phyloP scores from a whole-genome alignment of 805 yeast genomes.

The Starmera dryadoides region DNA sequence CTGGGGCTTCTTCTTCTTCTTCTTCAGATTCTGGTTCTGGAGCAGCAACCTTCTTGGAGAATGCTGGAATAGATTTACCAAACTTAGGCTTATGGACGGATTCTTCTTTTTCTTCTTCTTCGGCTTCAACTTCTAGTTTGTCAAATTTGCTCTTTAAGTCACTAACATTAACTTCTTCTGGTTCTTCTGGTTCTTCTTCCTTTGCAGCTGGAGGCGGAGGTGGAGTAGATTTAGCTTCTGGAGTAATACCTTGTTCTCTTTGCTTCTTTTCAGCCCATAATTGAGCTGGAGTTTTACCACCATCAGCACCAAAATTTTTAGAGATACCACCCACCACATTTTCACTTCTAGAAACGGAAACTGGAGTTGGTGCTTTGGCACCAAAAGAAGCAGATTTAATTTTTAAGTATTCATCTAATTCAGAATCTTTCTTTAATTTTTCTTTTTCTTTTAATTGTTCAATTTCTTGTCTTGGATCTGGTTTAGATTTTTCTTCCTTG shows the following conservation, averaged over 20 bases:
- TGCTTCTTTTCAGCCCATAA: constrained; percentile 87
- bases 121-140: constrained; percentile 17
- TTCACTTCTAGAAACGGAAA: constrained; percentile 16
- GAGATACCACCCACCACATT: constrained; percentile 53
- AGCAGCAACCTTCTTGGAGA: constrained; percentile 16
- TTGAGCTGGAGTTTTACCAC: constrained; percentile 91
- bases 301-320: constrained; percentile 52
- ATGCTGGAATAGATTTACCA: constrained; percentile 6
- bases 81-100: constrained; percentile 3
- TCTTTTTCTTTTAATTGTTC: constrained; percentile 27
- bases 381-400: constrained; percentile 24
- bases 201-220: constrained; percentile 13
- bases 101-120: constrained; percentile 19
- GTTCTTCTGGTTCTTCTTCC: constrained; percentile 24
- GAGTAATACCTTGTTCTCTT: constrained; percentile 21
- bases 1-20: constrained; percentile 18
- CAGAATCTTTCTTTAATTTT: constrained; percentile 26
- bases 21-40: constrained; percentile 20
- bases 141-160: constrained; percentile 32
- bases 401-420: constrained; percentile 25
- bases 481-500: constrained; percentile 33
- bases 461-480: constrained; percentile 36
- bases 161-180: constrained; percentile 20
- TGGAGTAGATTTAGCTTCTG: constrained; percentile 18
- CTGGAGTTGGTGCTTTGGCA: constrained; percentile 17